Evolutionary conservation across 208 protist species (phyloP).

Genomic region (Wallacemonas collosoma): DNA sequence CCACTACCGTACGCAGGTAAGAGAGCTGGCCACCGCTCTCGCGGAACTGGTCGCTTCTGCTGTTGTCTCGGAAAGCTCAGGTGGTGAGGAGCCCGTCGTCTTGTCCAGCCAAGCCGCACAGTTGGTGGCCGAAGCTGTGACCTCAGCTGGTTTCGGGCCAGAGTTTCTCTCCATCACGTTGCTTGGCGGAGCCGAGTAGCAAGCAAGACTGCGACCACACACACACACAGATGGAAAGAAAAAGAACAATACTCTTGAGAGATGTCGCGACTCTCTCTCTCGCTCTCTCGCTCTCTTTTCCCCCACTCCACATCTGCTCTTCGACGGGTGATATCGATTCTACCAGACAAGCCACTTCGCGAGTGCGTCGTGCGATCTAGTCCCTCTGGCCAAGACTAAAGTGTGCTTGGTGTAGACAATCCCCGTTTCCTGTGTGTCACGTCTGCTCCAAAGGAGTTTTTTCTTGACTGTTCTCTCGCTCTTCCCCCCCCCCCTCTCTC

Average conservation of each 20-base stretch:
- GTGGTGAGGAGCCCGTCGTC: constrained; percentile 11
- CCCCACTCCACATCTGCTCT: too few species aligned
- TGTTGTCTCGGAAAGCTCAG: neutral
- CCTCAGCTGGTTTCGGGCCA: constrained; percentile 44
- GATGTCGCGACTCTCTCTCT: neutral
- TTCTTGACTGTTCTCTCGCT: neutral
- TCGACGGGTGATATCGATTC: too few species aligned
- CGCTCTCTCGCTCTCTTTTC: neutral
- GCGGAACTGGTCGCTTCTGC: constrained; percentile 32
- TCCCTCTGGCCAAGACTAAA: too few species aligned
- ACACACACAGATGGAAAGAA: too few species aligned
- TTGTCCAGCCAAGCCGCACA: constrained; percentile 36
- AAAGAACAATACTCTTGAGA: too few species aligned
- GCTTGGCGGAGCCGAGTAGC: neutral
- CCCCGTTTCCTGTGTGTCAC: too few species aligned
- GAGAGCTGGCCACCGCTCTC: constrained; percentile 30
- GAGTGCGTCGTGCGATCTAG: too few species aligned
- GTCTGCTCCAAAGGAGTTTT: neutral
- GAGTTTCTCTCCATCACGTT: constrained; percentile 66
- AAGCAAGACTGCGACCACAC: neutral
- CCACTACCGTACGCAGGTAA: constrained; percentile 39
- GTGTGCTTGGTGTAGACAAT: too few species aligned
- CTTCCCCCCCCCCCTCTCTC: neutral
- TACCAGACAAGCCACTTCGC: too few species aligned
- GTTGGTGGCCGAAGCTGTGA: constrained; percentile 47